phyloP scores from a whole-genome alignment of 1,139 yeast species.

The Yamadazyma oceani region DNA sequence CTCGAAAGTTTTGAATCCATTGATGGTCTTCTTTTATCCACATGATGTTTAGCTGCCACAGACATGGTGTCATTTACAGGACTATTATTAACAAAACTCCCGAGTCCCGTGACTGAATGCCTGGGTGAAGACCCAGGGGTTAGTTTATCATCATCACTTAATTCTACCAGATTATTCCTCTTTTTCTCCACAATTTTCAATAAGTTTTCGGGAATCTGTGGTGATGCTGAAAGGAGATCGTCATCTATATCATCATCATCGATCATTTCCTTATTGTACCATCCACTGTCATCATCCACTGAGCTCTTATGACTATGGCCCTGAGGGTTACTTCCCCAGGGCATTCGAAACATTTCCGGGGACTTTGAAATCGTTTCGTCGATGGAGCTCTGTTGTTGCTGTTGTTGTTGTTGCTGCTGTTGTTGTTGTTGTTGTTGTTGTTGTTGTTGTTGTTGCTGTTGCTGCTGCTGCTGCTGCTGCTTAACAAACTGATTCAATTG shows the following conservation, averaged over 20 bases:
- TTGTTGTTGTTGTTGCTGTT: constrained; percentile 8
- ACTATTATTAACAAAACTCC: constrained; percentile 2
- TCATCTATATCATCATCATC: constrained; percentile 52
- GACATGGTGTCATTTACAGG: constrained; percentile 21
- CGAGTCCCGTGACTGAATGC: constrained; percentile 4
- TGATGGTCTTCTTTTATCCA: constrained; percentile 37
- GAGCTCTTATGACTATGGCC: constrained; percentile 17
- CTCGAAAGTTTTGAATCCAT: constrained; percentile 30
- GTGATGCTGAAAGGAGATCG: constrained; percentile 58
- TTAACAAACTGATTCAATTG: constrained; percentile 23
- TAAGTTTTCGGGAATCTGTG: constrained; percentile 64
- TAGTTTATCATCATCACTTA: constrained; percentile 20
- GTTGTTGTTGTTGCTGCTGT: constrained; percentile 10
- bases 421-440: constrained; percentile 9
- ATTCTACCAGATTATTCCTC: constrained; percentile 20
- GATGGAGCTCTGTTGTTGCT: constrained; percentile 1
- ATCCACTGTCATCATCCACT: constrained; percentile 17
- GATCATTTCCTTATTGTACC: constrained; percentile 23
- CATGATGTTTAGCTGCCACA: constrained; percentile 20
- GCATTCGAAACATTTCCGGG: constrained; percentile 16
- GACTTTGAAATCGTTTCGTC: constrained; percentile 6
- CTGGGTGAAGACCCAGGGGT: constrained; percentile 41
- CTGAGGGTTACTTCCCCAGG: constrained; percentile 7
- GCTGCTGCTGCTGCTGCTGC: constrained; percentile 10
- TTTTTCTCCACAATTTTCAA: constrained; percentile 58